phyloP scores from a whole-genome alignment of 1,284 basidiomycete genomes.

The Cryptococcus sp. region DNA sequence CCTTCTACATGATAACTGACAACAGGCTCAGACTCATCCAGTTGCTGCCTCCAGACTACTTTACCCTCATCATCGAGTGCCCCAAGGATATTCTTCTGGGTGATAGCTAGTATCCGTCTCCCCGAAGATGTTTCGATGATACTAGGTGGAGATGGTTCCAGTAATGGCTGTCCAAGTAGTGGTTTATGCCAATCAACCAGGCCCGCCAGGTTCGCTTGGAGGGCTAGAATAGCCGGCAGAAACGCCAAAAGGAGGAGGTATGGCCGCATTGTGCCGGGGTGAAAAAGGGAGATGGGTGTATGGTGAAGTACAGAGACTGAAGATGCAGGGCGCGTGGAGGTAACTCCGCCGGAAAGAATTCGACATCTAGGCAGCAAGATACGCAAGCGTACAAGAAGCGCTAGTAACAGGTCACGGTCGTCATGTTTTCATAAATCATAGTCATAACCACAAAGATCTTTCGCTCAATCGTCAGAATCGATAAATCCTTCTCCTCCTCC shows the following conservation, averaged over 20 bases:
- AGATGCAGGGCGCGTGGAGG: too few species aligned
- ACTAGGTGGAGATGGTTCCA: slow-evolving; percentile 40
- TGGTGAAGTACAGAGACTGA: too few species aligned
- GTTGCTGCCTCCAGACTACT: slow-evolving; percentile 76
- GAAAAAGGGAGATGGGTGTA: too few species aligned
- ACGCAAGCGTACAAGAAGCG: too few species aligned
- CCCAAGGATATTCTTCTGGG: slow-evolving; percentile 71
- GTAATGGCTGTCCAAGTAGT: slow-evolving; percentile 65
- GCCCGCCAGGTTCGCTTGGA: slow-evolving; percentile 56
- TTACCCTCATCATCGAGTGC: slow-evolving; percentile 68
- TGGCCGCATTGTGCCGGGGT: neutral
- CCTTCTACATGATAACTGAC: slow-evolving; percentile 62
- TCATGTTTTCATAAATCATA: neutral
- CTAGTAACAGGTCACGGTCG: too few species aligned
- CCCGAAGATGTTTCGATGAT: slow-evolving; percentile 19
- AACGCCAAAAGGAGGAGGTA: slow-evolving; percentile 2
- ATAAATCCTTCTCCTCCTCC: too few species aligned
- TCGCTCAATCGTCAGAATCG: too few species aligned
- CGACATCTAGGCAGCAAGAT: too few species aligned
- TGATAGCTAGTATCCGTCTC: slow-evolving; percentile 56
- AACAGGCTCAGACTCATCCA: slow-evolving; percentile 63
- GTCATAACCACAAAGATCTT: too few species aligned
- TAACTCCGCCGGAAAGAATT: too few species aligned
- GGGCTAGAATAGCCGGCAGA: slow-evolving; percentile 17
- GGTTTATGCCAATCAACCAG: slow-evolving; percentile 80